Evolutionary conservation across 1,284 basidiomycete species (phyloP).

Genomic region (Ceratobasidium sp.): DNA sequence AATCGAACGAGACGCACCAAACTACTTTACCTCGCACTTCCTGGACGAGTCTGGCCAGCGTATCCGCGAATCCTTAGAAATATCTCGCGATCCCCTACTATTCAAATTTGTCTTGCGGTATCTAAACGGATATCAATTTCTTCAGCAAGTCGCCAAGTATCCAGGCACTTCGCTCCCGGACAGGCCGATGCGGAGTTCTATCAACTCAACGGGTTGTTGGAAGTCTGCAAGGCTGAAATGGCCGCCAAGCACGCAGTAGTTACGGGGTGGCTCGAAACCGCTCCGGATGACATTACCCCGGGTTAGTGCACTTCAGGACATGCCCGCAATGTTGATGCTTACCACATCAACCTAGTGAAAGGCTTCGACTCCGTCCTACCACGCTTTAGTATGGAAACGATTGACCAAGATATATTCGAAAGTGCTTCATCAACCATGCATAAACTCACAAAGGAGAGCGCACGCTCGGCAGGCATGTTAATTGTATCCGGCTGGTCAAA

Average conservation of each 20-base stretch:
- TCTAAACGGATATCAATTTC: conserved; percentile 9
- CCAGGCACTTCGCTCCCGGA: neutral
- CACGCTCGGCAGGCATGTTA: neutral
- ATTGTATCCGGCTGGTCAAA: neutral
- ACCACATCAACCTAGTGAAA: neutral
- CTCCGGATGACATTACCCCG: neutral
- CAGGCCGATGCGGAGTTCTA: conserved; percentile 8
- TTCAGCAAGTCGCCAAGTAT: no score
- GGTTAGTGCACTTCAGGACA: neutral
- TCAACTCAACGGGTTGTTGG: neutral
- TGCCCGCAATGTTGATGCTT: neutral
- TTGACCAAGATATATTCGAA: neutral
- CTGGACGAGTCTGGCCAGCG: neutral
- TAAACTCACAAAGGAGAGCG: neutral
- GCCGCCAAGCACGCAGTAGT: neutral
- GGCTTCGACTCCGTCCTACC: neutral
- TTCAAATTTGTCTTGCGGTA: conserved; percentile 10
- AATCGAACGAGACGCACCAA: conserved; percentile 21
- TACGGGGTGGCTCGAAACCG: neutral
- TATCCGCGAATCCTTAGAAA: neutral
- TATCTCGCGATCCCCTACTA: neutral
- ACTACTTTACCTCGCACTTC: conserved; percentile 13
- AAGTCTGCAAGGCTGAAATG: neutral
- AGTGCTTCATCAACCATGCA: neutral
- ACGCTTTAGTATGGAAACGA: neutral